These are phyloP conservation scores for Pyrus pyrifolia DNA, from an alignment of 306 rosid species.

Conservation along the genomic window DNA sequence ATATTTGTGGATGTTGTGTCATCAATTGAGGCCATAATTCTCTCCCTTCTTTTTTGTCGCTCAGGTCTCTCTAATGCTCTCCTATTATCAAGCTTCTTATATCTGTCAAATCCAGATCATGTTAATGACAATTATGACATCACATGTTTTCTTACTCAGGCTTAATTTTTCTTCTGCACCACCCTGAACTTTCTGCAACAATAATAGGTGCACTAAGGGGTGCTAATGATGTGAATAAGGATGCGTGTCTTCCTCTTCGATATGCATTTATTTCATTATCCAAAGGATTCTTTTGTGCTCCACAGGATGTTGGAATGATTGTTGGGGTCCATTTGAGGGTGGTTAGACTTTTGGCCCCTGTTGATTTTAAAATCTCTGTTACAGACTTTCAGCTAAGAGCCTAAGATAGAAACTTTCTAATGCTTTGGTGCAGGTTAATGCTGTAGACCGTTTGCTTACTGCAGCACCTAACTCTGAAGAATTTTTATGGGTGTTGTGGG, in stretches of 20 bases:
- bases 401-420: conserved; percentile 4
- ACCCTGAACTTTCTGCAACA: conserved; percentile 76
- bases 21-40: conserved; percentile 75
- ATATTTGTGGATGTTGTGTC: conserved; percentile 71
- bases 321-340: conserved; percentile 77
- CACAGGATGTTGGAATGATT: conserved; percentile 71
- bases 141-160: conserved; percentile 47
- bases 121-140: conserved; percentile 22
- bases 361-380: not conserved
- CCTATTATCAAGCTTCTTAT: not conserved
- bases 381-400: conserved; percentile 9
- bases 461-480: conserved; percentile 70
- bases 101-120: conserved; percentile 7
- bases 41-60: conserved; percentile 78
- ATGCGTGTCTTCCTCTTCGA: conserved; percentile 77
- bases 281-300: conserved; percentile 85
- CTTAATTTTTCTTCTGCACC: conserved; percentile 73
- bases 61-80: conserved; percentile 49
- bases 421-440: conserved; percentile 58
- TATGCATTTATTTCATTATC: conserved; percentile 76
- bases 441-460: conserved; percentile 77
- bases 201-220: conserved; percentile 64
- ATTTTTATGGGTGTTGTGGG: conserved; percentile 95
- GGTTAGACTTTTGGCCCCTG: conserved; percentile 44
- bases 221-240: conserved; percentile 56